Evolutionary conservation across 192 early-diverging fungal genomes (phyloP).

Genomic region (Backusella circina): DNA sequence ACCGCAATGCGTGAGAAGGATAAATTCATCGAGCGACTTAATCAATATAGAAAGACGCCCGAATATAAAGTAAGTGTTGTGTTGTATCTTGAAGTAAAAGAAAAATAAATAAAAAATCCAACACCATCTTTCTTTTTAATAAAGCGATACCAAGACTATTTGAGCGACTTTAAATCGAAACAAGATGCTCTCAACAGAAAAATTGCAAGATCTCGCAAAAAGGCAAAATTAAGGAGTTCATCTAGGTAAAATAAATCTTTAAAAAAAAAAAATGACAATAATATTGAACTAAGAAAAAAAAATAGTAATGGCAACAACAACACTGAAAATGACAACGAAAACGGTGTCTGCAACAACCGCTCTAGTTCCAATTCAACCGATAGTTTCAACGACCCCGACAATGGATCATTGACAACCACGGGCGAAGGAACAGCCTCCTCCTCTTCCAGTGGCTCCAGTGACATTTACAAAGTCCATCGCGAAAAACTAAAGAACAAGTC

Average conservation of each 20-base stretch:
- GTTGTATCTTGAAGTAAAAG: no score
- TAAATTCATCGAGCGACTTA: constrained; percentile 23
- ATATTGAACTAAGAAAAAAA: neutral
- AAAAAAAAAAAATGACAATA: neutral
- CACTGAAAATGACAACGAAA: neutral
- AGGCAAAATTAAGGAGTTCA: constrained; percentile 8
- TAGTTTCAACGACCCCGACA: neutral
- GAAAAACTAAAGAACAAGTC: neutral
- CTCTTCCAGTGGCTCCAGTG: neutral
- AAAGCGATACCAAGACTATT: constrained; percentile 32
- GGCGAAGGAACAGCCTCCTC: neutral
- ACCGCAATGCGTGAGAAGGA: constrained; percentile 31
- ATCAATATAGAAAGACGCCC: constrained; percentile 23
- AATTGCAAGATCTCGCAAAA: constrained; percentile 13
- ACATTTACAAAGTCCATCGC: neutral
- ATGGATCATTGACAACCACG: neutral
- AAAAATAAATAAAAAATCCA: neutral
- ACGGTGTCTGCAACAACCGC: neutral
- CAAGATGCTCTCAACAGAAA: constrained; percentile 23
- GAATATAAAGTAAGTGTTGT: constrained; percentile 20
- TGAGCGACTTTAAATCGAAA: constrained; percentile 34
- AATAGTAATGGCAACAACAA: neutral
- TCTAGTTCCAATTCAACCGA: neutral
- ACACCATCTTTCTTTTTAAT: neutral
- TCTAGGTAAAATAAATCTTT: constrained; percentile 4